A percentile compares a stretch with the other conserved stretches of the same genome.
phyloP scores from a whole-genome alignment of 345 rosid genomes.

The Citrus medica region DNA sequence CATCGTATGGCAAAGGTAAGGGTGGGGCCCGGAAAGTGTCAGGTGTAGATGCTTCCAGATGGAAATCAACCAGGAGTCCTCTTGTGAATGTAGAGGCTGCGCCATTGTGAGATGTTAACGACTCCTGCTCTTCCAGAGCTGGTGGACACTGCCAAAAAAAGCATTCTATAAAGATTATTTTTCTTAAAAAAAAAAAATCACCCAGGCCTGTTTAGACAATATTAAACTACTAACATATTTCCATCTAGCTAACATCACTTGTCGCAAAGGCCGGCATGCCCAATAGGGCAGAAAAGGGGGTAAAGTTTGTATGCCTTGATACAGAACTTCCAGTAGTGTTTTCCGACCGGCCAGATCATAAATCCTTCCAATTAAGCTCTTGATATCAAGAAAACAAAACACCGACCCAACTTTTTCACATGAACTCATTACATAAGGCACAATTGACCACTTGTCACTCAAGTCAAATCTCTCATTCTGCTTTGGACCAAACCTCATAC shows the following conservation, averaged over 20 bases:
- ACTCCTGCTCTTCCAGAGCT: constrained; percentile 45
- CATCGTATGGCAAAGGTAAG: constrained; percentile 69
- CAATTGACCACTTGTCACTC: not conserved
- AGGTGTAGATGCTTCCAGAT: constrained; percentile 56
- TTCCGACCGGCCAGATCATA: not conserved
- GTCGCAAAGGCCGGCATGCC: not conserved
- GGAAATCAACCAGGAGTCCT: constrained; percentile 56
- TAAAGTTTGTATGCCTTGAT: not conserved
- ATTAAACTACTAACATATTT: not conserved
- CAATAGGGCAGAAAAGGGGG: not conserved
- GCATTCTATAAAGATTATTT: constrained; percentile 4
- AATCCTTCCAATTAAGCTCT: not conserved
- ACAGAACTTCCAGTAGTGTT: not conserved
- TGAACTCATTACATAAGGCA: not conserved
- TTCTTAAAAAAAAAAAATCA: not conserved
- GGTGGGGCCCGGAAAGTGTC: constrained; percentile 75
- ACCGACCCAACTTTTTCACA: not conserved
- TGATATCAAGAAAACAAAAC: not conserved
- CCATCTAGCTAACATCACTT: not conserved
- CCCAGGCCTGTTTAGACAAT: not conserved
- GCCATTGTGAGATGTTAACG: constrained; percentile 40
- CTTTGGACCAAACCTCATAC: not conserved
- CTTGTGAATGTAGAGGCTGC: constrained; percentile 42
- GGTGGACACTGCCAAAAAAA: constrained; percentile 53
- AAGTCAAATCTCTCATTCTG: not conserved